Conservation (phyloP, 257 asterid species). For the Buddleja alternifolia region DNA sequence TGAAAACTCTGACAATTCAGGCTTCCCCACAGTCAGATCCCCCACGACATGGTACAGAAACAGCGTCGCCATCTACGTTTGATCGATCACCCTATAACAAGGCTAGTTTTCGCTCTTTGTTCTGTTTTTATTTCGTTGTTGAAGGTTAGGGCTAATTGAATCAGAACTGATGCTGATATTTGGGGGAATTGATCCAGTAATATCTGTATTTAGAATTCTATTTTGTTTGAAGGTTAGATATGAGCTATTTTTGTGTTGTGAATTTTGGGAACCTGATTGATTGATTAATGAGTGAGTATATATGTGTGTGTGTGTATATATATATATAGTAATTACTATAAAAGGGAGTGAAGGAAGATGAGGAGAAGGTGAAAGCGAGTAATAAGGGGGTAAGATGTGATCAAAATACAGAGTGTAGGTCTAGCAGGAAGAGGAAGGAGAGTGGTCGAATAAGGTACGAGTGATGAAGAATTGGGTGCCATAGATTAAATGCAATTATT, state of each 20-base stretch:
- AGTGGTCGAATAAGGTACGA: background rate
- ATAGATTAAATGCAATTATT: constrained; percentile 8
- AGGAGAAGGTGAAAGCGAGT: constrained; percentile 52
- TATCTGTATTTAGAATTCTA: too few species aligned
- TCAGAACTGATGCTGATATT: background rate
- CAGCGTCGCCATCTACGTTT: constrained; percentile 69
- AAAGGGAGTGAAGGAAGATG: constrained; percentile 59
- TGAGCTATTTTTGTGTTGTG: background rate
- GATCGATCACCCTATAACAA: background rate
- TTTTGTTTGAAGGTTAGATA: background rate
- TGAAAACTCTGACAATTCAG: constrained; percentile 80
- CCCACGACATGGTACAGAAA: constrained; percentile 95
- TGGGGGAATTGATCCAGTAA: too few species aligned
- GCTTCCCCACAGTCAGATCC: constrained; percentile 99
- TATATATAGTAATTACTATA: constrained; percentile 19
- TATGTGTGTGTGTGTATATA: background rate
- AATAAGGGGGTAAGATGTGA: constrained; percentile 42
- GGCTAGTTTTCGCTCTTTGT: background rate
- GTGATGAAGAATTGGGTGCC: constrained; percentile 35
- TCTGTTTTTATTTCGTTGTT: background rate
- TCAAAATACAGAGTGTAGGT: constrained; percentile 20
- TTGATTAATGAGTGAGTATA: background rate
- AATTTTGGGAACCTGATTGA: too few species aligned
- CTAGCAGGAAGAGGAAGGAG: too few species aligned
- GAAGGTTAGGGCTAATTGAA: background rate